phyloP scores from a whole-genome alignment of 805 yeast genomes.

The Spathaspora sp. region DNA sequence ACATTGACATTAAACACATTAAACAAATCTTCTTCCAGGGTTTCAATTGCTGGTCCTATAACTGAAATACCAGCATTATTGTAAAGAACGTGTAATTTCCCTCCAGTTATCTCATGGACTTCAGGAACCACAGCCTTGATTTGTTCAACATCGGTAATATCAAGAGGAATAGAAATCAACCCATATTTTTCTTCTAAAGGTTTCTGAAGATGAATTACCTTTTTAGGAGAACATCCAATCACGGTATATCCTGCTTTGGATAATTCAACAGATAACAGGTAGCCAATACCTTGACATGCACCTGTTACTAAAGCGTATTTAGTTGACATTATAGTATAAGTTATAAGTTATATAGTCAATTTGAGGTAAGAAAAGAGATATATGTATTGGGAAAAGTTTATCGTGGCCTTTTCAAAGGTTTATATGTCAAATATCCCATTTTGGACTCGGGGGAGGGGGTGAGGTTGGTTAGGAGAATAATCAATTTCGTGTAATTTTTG shows the following conservation, averaged over 20 bases:
- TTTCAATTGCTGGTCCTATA: conserved; percentile 28
- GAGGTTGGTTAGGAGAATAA: too few species aligned
- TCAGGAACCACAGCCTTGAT: conserved; percentile 19
- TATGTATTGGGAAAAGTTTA: not conserved
- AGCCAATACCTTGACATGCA: conserved; percentile 60
- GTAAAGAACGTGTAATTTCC: conserved; percentile 31
- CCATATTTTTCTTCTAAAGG: conserved; percentile 21
- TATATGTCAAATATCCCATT: too few species aligned
- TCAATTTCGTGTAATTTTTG: too few species aligned
- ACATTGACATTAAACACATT: conserved; percentile 29
- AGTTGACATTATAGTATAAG: not conserved
- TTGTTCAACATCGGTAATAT: conserved; percentile 30
- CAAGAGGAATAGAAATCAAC: conserved; percentile 28
- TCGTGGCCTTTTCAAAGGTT: too few species aligned
- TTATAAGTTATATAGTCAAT: too few species aligned
- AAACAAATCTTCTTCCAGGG: conserved; percentile 17
- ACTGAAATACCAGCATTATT: conserved; percentile 37
- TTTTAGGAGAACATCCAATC: conserved; percentile 26
- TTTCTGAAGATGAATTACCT: conserved; percentile 17
- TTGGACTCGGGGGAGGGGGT: too few species aligned
- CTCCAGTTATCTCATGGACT: conserved; percentile 22
- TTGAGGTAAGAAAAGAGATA: not conserved
- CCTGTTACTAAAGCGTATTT: conserved; percentile 41
- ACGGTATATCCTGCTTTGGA: conserved; percentile 34
- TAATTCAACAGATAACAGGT: conserved; percentile 42